These are phyloP conservation scores for Salix brachista DNA, from an alignment of 345 rosid species.

Conservation along the genomic window DNA sequence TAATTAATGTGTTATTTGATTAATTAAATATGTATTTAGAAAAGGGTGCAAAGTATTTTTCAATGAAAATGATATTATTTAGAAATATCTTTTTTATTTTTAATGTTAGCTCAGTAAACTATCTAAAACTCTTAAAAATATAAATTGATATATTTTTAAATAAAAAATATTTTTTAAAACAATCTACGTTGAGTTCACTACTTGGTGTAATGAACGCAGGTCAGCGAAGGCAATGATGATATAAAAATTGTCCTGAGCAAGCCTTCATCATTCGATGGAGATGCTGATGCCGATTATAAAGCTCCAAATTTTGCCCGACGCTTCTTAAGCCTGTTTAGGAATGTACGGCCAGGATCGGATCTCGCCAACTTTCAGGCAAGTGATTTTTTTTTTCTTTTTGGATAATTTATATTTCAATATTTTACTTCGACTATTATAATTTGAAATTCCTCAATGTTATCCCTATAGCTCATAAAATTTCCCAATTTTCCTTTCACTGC, in stretches of 20 bases:
- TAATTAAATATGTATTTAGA: no score
- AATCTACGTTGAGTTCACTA: no score
- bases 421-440: background rate
- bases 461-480: background rate
- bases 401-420: background rate
- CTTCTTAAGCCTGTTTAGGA: slow-evolving; percentile 46
- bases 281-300: slow-evolving; percentile 28
- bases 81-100: no score
- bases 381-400: background rate
- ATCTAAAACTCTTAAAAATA: no score
- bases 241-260: slow-evolving; percentile 38
- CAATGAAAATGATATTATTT: no score
- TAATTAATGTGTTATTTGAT: background rate
- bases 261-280: slow-evolving; percentile 47
- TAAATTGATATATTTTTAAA: no score
- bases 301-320: slow-evolving; percentile 52
- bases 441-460: background rate
- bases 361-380: slow-evolving; percentile 56
- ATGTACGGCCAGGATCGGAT: slow-evolving; percentile 57
- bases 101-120: no score
- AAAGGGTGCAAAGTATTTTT: no score
- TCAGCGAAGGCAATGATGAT: slow-evolving; percentile 10
- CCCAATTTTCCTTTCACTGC: background rate
- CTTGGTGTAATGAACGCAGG: slow-evolving; percentile 10
- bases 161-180: no score